These are phyloP conservation scores for Fusarium continuum DNA, from an alignment of 2,329 filamentous ascomycete genomes.

Conservation along the genomic window DNA sequence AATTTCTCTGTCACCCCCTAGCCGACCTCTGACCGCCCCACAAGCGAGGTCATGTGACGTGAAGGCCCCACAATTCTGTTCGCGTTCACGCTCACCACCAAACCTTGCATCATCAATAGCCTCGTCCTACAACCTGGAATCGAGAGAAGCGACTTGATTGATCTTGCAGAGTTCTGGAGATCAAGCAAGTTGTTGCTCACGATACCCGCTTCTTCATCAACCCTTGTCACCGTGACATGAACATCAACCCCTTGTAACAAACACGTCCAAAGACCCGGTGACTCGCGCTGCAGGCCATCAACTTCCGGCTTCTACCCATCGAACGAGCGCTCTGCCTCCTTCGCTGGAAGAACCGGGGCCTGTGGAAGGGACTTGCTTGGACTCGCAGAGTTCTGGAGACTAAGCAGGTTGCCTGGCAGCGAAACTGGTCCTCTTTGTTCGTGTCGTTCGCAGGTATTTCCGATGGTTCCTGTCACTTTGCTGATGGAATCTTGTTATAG, in stretches of 20 bases:
- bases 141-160: neutral
- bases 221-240: too few relatives aligned
- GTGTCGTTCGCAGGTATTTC: conserved; percentile 7
- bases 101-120: neutral
- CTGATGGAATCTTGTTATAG: conserved; percentile 5
- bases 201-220: neutral
- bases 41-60: neutral
- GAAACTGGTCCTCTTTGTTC: conserved; percentile 5
- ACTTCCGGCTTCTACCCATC: conserved; percentile 26
- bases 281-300: conserved; percentile 8
- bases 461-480: neutral
- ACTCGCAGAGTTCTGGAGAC: conserved; percentile 18
- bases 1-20: too few relatives aligned
- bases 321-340: neutral
- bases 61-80: neutral
- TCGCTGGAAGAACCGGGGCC: conserved; percentile 24
- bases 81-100: neutral
- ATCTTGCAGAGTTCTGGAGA: conserved; percentile 18
- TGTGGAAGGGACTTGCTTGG: conserved; percentile 3
- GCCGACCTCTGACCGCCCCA: too few relatives aligned
- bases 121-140: neutral
- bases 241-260: neutral
- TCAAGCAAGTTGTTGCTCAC: neutral
- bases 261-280: neutral
- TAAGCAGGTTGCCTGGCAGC: conserved; percentile 5